These are phyloP conservation scores for Sclerotinia trifoliorum DNA, from an alignment of 2,329 filamentous ascomycete genomes.

Conservation along the genomic window DNA sequence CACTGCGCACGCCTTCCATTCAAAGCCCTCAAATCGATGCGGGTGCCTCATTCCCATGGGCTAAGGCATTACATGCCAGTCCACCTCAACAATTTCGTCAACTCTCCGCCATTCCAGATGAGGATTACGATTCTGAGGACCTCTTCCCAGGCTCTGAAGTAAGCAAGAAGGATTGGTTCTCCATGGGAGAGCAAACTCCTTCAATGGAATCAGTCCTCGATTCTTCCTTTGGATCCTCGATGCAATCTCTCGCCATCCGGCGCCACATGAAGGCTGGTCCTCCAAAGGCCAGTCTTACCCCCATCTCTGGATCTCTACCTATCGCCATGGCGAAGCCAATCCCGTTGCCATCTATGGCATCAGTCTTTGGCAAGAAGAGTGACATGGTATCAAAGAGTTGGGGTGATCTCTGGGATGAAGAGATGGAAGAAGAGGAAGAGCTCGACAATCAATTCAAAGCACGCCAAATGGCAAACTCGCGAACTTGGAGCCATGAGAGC, in stretches of 20 bases:
- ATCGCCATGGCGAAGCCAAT: conserved; percentile 78
- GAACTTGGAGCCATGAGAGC: conserved; percentile 70
- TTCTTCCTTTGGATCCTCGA: conserved; percentile 76
- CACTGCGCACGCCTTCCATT: conserved; percentile 91
- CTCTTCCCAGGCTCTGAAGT: conserved; percentile 77
- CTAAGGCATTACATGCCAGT: conserved; percentile 79
- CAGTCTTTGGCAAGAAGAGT: conserved; percentile 74
- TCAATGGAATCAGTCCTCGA: conserved; percentile 82
- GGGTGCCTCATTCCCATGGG: conserved; percentile 92
- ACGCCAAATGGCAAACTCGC: conserved; percentile 61
- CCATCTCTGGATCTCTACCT: conserved; percentile 68
- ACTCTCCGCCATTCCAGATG: conserved; percentile 79
- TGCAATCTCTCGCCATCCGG: conserved; percentile 67
- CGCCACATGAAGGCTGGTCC: conserved; percentile 47
- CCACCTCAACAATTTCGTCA: conserved; percentile 72
- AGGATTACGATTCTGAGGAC: conserved; percentile 75
- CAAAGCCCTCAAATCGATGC: conserved; percentile 79
- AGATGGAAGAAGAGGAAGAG: conserved; percentile 72
- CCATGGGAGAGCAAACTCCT: conserved; percentile 70
- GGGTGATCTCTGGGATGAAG: conserved; percentile 98
- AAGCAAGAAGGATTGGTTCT: conserved; percentile 73
- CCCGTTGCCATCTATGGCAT: conserved; percentile 58
- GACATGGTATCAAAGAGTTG: conserved; percentile 94
- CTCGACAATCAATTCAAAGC: conserved; percentile 61
- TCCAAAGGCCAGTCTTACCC: conserved; percentile 54